Conservation (phyloP, 306 rosid genomes). For the Clitoria ternatea region DNA sequence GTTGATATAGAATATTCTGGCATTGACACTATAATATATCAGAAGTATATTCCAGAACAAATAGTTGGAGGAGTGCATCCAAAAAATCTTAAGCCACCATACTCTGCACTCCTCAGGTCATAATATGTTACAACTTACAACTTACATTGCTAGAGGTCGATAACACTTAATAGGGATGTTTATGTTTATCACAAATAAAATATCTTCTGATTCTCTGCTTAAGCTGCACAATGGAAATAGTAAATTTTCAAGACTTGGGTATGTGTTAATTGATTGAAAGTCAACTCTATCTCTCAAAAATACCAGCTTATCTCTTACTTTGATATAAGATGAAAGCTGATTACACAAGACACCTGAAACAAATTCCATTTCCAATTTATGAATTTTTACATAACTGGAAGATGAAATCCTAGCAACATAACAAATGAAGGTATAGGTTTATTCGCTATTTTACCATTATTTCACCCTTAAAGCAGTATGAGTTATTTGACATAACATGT, state of each 20-base stretch:
- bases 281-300: not conserved
- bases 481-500: constrained; percentile 12
- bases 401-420: not conserved
- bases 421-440: not conserved
- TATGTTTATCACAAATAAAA: not conserved
- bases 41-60: not conserved
- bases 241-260: not conserved
- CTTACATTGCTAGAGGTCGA: not conserved
- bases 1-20: not conserved
- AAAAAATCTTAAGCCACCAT: not conserved
- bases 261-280: not conserved
- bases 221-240: not conserved
- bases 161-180: constrained; percentile 11
- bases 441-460: constrained; percentile 4
- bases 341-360: not conserved
- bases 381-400: not conserved
- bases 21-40: constrained; percentile 4
- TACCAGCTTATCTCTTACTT: not conserved
- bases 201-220: not conserved
- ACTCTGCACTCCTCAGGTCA: not conserved
- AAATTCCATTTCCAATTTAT: constrained; percentile 9
- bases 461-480: not conserved
- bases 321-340: not conserved
- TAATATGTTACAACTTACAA: not conserved
- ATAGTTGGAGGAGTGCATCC: not conserved